Conservation (phyloP, 495 filamentous ascomycete species). For the Neurospora discreta region DNA sequence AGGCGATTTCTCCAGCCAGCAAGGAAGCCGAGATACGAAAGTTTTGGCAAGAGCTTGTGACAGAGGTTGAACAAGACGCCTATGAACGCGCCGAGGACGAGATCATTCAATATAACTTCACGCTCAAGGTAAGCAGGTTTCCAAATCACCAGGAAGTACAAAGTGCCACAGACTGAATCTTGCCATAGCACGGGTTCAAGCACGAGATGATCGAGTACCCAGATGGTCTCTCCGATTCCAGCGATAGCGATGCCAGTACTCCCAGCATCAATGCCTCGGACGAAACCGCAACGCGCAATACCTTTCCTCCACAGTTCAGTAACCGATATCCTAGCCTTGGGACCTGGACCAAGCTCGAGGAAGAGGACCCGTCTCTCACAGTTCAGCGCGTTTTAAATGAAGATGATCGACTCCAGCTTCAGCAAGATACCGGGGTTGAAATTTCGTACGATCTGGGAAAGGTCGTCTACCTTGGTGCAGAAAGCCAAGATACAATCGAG, state of each 20-base stretch:
- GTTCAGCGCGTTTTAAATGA: conserved; percentile 9
- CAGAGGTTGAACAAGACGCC: conserved; percentile 9
- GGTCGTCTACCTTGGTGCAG: conserved; percentile 25
- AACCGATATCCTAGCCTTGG: background rate
- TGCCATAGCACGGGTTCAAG: background rate
- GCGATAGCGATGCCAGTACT: background rate
- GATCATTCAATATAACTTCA: conserved; percentile 10
- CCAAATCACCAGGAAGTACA: background rate
- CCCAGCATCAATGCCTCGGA: background rate
- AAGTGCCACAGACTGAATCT: background rate
- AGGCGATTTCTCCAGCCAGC: conserved; percentile 18
- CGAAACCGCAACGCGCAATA: background rate
- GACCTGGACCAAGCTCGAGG: conserved; percentile 12
- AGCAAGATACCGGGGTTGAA: conserved; percentile 13
- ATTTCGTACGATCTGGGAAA: conserved; percentile 12
- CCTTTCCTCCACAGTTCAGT: background rate
- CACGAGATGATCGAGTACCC: background rate
- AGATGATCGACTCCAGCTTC: conserved; percentile 11
- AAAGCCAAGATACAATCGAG: conserved; percentile 7
- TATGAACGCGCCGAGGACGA: conserved; percentile 12
- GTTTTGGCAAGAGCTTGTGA: conserved; percentile 4
- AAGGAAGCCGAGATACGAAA: conserved; percentile 13
- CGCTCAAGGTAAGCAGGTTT: conserved; percentile 11
- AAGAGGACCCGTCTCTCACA: background rate
- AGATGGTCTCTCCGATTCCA: background rate